Conservation (phyloP, 495 filamentous ascomycete species). For the Podospora anserina region DNA sequence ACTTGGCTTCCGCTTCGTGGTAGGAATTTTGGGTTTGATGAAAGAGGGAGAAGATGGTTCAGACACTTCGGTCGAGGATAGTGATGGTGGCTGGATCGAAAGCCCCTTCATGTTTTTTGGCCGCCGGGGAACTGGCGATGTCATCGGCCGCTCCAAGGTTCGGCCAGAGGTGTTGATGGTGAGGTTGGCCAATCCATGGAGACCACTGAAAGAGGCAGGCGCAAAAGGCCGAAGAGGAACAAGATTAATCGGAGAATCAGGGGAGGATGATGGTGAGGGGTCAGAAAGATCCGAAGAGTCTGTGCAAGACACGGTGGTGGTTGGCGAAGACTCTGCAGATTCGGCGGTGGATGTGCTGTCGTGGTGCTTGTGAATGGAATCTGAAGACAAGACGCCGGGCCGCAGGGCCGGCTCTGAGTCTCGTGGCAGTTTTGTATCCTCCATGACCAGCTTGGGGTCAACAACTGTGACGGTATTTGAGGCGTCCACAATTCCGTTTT, state of each 20-base stretch:
- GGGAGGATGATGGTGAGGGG: slow-evolving; percentile 84
- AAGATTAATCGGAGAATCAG: slow-evolving; percentile 73
- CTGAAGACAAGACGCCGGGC: slow-evolving; percentile 35
- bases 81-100: slow-evolving; percentile 72
- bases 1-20: slow-evolving; percentile 70
- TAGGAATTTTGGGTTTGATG: slow-evolving; percentile 69
- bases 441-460: slow-evolving; percentile 43
- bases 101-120: slow-evolving; percentile 90
- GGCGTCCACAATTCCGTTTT: slow-evolving; percentile 44
- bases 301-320: slow-evolving; percentile 89
- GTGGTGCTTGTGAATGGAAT: slow-evolving; percentile 54
- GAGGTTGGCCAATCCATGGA: slow-evolving; percentile 45
- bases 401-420: slow-evolving; percentile 35
- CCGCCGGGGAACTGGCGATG: slow-evolving; percentile 70
- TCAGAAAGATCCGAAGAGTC: slow-evolving; percentile 87
- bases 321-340: slow-evolving; percentile 91
- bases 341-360: slow-evolving; percentile 77
- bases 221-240: slow-evolving; percentile 57
- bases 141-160: slow-evolving; percentile 50
- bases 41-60: slow-evolving; percentile 80
- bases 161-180: slow-evolving; percentile 36
- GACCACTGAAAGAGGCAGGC: slow-evolving; percentile 42
- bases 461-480: slow-evolving; percentile 44
- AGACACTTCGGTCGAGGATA: slow-evolving; percentile 50
- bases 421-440: slow-evolving; percentile 30